These are phyloP conservation scores for Ascosphaera apis DNA, from an alignment of 2,329 filamentous ascomycete genomes.

Conservation along the genomic window DNA sequence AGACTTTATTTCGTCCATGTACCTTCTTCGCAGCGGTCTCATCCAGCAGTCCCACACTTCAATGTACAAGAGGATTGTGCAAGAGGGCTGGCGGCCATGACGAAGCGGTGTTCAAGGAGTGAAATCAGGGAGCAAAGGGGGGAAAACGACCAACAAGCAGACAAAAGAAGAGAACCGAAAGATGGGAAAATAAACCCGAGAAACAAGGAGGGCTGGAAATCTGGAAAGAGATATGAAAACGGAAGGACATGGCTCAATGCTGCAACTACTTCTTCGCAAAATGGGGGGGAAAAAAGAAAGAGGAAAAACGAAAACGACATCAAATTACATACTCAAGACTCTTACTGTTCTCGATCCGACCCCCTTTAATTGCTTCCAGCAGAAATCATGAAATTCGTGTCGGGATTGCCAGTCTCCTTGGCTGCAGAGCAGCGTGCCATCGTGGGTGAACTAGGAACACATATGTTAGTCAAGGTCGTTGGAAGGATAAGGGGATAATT, in stretches of 20 bases:
- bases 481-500: constrained; percentile 1
- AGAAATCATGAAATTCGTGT: constrained; percentile 58
- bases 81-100: too few relatives aligned
- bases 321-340: neutral
- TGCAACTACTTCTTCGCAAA: neutral
- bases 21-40: too few relatives aligned
- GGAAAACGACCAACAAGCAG: too few relatives aligned
- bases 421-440: constrained; percentile 95
- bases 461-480: constrained; percentile 6
- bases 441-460: constrained; percentile 55
- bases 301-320: neutral
- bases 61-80: too few relatives aligned
- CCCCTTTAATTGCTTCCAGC: constrained; percentile 24
- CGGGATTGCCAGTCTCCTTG: constrained; percentile 58
- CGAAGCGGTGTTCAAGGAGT: neutral
- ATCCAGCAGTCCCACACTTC: too few relatives aligned
- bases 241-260: neutral
- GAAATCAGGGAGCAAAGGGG: neutral
- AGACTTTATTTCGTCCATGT: too few relatives aligned
- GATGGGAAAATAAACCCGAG: too few relatives aligned
- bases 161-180: too few relatives aligned
- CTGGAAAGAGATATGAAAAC: neutral
- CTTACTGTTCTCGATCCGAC: neutral
- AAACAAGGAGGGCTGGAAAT: neutral
- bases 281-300: neutral